These are phyloP conservation scores for Echinosophora koreensis DNA, from an alignment of 306 rosid genomes.

Conservation along the genomic window DNA sequence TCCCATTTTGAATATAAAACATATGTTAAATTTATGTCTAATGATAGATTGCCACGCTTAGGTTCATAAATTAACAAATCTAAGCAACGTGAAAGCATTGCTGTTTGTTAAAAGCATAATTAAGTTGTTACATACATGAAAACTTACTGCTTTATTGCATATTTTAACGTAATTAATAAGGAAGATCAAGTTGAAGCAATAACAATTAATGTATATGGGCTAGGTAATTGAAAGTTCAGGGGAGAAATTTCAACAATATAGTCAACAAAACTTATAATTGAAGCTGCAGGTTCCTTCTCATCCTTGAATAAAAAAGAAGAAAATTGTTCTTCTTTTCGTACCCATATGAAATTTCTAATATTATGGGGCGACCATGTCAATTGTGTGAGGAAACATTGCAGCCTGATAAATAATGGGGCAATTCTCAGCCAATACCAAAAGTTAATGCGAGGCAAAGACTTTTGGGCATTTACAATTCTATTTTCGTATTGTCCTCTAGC, in stretches of 20 bases:
- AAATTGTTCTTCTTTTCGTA: not conserved
- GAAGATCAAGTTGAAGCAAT: not conserved
- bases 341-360: not conserved
- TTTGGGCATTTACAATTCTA: conserved; percentile 10
- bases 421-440: too few species aligned
- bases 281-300: not conserved
- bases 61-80: conserved; percentile 11
- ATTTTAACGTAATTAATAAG: not conserved
- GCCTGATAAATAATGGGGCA: too few species aligned
- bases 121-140: not conserved
- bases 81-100: conserved; percentile 30
- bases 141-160: not conserved
- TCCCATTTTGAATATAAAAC: conserved; percentile 5
- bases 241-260: not conserved
- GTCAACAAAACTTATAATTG: not conserved
- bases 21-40: not conserved
- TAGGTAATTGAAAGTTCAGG: conserved; percentile 18
- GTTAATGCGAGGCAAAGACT: not conserved
- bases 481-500: conserved; percentile 3
- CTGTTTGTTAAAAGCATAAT: not conserved
- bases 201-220: not conserved
- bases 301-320: not conserved
- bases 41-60: conserved; percentile 1
- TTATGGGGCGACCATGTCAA: conserved; percentile 5
- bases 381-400: not conserved